Evolutionary conservation across 139 green algal species (phyloP), one percentile per base, ranked within the genome.

Genomic region (Zygnema circumcarinatum): DNA sequence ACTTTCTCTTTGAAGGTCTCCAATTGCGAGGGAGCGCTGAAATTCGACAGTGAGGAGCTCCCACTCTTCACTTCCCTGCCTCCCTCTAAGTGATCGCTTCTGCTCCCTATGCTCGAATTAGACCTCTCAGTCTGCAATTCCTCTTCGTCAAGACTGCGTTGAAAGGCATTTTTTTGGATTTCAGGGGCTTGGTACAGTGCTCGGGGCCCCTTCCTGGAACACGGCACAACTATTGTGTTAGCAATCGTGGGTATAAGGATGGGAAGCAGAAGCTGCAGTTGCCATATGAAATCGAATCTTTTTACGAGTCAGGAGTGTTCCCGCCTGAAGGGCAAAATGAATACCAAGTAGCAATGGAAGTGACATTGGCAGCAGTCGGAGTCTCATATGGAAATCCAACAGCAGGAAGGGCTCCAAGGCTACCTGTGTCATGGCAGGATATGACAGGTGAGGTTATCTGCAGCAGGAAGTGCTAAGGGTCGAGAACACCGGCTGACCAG

Each of bases 131-230:
- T 25, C 31, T 25, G 54, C 29, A 29, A 25, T 52, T 83, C 76
- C 11, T 39, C 76, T 38, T 83, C 47, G 3, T 83, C 76, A 42
- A 83, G 33, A 16, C 76, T 83, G 32, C 7, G 52, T 16, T 79
- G 76, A 83, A 83, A 83, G 3, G 32, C 76, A 39, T 80, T 83
- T 52, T 83, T 83, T 20, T 38, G 7, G 32, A 83, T 11, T 38
- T 7, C 38, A 22, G 74, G 38, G 41, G 76, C 40, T 53, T 36
- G 3, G 69, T 83, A 11, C 52, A 83, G 38, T 11, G 52, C 33
- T 16, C 32, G 56, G 32, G 41, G 76, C 7, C 76, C 76, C 74
- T 38, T 39, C 76, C 76, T 83, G 76, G 7, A 83, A 52, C 16
- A 20, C 69, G 16, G 11, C 69, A 78, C 11, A 72, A 33, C 29